Percentiles rank a stretch among this genome's conserved stretches.
Evolutionary conservation across 495 filamentous ascomycete species (phyloP).

Genomic region (Penicillium daleae): DNA sequence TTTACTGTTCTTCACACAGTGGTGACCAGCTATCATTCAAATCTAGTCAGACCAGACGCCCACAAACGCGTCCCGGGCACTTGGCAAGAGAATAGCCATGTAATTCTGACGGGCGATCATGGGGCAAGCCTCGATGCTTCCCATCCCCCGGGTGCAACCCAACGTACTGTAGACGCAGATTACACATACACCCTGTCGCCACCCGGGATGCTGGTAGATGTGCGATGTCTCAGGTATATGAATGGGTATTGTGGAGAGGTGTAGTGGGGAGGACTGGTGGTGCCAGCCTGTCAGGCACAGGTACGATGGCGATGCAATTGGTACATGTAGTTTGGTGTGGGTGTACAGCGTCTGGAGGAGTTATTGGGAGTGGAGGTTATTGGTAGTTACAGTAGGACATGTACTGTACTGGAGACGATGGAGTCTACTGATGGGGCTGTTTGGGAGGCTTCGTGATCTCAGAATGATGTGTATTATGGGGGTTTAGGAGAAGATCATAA

Average conservation of each 20-base stretch:
- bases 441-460: constrained; percentile 5
- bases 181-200: constrained; percentile 21
- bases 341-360: background rate
- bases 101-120: constrained; percentile 18
- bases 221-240: constrained; percentile 25
- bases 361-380: background rate
- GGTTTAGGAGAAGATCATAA: too few species aligned
- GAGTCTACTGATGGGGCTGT: background rate
- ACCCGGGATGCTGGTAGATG: constrained; percentile 13
- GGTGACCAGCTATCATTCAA: background rate
- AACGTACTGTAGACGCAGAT: constrained; percentile 14
- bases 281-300: constrained; percentile 8
- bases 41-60: background rate
- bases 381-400: too few species aligned
- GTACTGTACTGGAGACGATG: background rate
- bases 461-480: constrained; percentile 1
- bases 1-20: background rate
- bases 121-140: constrained; percentile 1
- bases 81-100: background rate
- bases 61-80: background rate
- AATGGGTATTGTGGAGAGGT: constrained; percentile 11
- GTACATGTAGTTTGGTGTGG: background rate
- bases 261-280: background rate
- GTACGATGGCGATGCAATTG: constrained; percentile 6
- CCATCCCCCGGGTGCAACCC: constrained; percentile 17